phyloP scores from a whole-genome alignment of 208 protist species.

The Acanthamoeba triangularis region DNA sequence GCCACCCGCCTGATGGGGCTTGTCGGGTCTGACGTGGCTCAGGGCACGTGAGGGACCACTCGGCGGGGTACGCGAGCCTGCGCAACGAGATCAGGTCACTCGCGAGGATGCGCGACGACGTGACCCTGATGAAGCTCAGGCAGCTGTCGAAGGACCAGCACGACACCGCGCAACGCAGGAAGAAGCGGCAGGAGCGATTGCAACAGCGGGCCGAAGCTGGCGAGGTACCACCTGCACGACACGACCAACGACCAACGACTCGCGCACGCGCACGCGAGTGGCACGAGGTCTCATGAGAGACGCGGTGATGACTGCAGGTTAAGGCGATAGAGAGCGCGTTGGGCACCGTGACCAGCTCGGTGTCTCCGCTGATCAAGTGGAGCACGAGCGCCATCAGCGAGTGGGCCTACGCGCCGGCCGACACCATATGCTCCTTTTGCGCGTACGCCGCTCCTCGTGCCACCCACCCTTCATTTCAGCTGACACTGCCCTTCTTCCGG shows the following conservation, averaged over 20 bases:
- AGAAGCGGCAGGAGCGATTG: constrained; percentile 60
- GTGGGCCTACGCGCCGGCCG: constrained; percentile 61
- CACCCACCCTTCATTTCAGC: background rate
- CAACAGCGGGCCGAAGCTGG: constrained; percentile 42
- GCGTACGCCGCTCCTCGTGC: background rate
- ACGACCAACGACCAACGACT: background rate
- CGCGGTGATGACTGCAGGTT: background rate
- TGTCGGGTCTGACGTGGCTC: background rate
- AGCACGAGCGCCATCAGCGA: constrained; percentile 19
- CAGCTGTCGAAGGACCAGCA: constrained; percentile 31
- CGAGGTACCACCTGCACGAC: background rate
- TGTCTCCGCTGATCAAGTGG: constrained; percentile 46
- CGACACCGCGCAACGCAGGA: background rate
- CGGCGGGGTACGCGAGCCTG: background rate
- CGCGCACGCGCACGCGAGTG: no score
- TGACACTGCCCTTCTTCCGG: background rate
- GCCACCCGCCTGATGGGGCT: background rate
- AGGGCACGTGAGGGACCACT: background rate
- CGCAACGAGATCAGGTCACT: background rate
- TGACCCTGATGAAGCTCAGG: constrained; percentile 5
- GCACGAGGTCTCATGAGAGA: background rate
- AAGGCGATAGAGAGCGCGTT: constrained; percentile 41
- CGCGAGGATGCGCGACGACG: constrained; percentile 11
- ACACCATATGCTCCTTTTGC: constrained; percentile 45
- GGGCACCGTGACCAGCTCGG: background rate